These are phyloP conservation scores for Penicillium thymicola DNA, from an alignment of 2,329 filamentous ascomycete species.

Conservation along the genomic window DNA sequence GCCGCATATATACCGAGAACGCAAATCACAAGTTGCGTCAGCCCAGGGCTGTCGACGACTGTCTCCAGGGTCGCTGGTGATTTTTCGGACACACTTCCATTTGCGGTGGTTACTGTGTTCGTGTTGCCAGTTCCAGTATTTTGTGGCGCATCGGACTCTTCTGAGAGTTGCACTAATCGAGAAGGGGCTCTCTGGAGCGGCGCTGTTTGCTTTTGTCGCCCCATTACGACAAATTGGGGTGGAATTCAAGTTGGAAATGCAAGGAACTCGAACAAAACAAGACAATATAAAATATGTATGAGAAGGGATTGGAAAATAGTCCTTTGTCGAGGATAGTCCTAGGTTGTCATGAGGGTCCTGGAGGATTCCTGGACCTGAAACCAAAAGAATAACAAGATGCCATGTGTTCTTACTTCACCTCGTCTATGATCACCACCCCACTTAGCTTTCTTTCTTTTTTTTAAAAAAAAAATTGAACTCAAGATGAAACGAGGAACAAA, in stretches of 20 bases:
- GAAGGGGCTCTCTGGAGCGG: constrained; percentile 65
- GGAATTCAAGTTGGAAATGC: background rate
- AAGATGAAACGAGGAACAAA: background rate
- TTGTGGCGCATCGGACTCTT: constrained; percentile 28
- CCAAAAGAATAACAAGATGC: constrained; percentile 28
- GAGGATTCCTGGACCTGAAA: background rate
- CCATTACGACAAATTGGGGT: constrained; percentile 51
- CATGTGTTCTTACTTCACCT: constrained; percentile 37
- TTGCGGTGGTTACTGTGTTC: constrained; percentile 9
- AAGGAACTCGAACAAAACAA: background rate
- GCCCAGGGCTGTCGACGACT: constrained; percentile 50
- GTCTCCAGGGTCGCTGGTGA: constrained; percentile 23
- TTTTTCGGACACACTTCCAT: constrained; percentile 21
- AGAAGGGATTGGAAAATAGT: background rate
- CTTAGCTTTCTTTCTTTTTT: constrained; percentile 7
- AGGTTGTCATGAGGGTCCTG: background rate
- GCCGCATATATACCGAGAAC: constrained; percentile 96
- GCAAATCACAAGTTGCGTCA: constrained; percentile 75
- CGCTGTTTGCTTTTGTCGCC: constrained; percentile 65
- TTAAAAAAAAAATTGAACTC: constrained; percentile 7
- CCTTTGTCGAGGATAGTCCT: background rate
- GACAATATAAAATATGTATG: background rate
- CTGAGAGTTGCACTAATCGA: constrained; percentile 54
- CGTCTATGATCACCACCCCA: constrained; percentile 24
- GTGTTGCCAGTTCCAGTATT: constrained; percentile 34